Evolutionary conservation across 1,139 yeast genomes (phyloP), one percentile per base, ranked within the genome.

Genomic region (Pichia terricola): DNA sequence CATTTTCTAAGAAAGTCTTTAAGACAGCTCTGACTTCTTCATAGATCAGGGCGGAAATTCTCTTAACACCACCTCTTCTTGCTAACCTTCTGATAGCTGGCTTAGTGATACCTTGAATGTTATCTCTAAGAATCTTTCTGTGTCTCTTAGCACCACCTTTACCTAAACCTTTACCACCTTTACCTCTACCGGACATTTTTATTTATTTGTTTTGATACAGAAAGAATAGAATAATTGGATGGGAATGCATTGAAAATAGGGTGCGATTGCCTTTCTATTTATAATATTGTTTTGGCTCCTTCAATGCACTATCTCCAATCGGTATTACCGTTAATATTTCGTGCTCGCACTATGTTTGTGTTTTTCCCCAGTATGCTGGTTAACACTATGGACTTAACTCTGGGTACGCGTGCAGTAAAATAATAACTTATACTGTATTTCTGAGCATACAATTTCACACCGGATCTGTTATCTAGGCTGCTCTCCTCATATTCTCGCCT

Each of bases 21-120:
- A 91, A 79, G 60, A 91, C 97, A 59, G 85, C 91, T 77, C 98
- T 87, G 64, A 94, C 96, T 78, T 89, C 96, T 75, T 91, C 97
- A 77, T 91, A 91, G 70, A 91, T 89, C 68, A 89, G 78, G 67
- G 96, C 97, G 55, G 97, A 89, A 64, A 91, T 91, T 84, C 97
- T 96, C 83, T 91, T 91, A 67, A 91, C 98, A 86, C 98, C 98
- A 76, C 98, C 98, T 86, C 98, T 88, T 82, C 98, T 89, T 51
- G 98, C 98, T 65, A 91, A 83, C 85, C 98, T 89, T 78, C 98
- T 88, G 69, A 91, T 91, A 65, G 98, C 98, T 68, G 98, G 98
- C 80, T 91, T 91, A 56, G 98, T 91, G 68, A 91, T 89, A 78
- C 98, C 98, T 77, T 89, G 97, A 60, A 91, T 89, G 89, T 91